These are phyloP conservation scores for Mycena latifolia DNA, from an alignment of 768 basidiomycete genomes.

Conservation along the genomic window DNA sequence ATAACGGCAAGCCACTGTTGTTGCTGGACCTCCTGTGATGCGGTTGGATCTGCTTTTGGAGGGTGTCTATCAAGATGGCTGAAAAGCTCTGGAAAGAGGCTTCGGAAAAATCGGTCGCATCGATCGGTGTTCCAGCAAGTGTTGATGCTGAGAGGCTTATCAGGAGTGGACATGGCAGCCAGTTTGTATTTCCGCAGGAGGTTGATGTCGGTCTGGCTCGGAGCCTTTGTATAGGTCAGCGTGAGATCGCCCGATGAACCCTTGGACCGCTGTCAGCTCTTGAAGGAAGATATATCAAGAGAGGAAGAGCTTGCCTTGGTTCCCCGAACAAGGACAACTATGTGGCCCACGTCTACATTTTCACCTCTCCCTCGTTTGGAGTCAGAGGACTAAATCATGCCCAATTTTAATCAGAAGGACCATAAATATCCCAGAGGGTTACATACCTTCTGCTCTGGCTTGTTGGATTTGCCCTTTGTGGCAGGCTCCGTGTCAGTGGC, in stretches of 20 bases:
- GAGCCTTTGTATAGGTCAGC: background rate
- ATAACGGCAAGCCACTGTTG: slow-evolving; percentile 3
- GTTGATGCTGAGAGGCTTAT: background rate
- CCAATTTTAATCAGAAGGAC: no score
- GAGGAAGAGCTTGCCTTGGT: background rate
- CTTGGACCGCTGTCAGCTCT: background rate
- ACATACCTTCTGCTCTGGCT: no score
- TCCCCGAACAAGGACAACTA: background rate
- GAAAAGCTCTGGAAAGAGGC: slow-evolving; percentile 6
- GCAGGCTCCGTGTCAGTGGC: no score
- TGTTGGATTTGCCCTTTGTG: no score
- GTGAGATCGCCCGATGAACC: background rate
- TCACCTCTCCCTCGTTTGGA: no score
- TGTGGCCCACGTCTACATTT: background rate
- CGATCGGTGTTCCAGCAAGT: background rate
- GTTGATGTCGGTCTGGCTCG: background rate
- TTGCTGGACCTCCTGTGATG: background rate
- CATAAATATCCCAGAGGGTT: no score
- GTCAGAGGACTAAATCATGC: no score
- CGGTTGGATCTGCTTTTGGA: background rate
- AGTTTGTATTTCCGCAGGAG: background rate
- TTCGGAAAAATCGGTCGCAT: background rate
- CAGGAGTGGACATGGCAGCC: background rate
- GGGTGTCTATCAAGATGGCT: background rate
- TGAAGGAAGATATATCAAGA: background rate